Conservation (phyloP, 257 asterid genomes). For the Orobanche coerulescens region DNA sequence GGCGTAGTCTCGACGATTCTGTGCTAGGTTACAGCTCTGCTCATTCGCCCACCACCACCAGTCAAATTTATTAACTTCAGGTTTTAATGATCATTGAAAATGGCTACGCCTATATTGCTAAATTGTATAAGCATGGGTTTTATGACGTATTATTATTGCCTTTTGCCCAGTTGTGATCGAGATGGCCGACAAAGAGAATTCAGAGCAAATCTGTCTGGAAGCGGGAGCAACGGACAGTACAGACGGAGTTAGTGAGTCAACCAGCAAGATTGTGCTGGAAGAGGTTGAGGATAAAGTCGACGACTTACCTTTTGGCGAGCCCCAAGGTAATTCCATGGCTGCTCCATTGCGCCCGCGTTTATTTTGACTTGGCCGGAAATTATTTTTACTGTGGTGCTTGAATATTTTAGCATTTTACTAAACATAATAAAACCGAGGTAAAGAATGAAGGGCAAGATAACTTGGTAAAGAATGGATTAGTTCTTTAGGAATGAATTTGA, state of each 20-base stretch:
- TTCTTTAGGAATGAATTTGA: not conserved
- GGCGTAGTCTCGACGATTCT: no score
- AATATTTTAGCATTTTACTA: not conserved
- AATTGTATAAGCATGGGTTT: not conserved
- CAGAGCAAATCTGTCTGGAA: conserved; percentile 23
- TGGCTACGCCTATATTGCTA: no score
- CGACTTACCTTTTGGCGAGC: conserved; percentile 45
- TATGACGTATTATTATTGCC: conserved; percentile 6
- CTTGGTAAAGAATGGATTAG: not conserved
- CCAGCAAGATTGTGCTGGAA: conserved; percentile 29
- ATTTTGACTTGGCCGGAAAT: not conserved
- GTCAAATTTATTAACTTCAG: no score
- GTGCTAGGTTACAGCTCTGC: no score
- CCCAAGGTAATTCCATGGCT: conserved; percentile 36
- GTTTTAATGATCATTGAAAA: no score
- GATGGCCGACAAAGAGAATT: conserved; percentile 25
- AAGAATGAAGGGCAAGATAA: not conserved
- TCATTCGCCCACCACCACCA: no score
- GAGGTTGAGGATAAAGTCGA: conserved; percentile 50
- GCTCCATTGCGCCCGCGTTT: not conserved
- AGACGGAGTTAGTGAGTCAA: conserved; percentile 23
- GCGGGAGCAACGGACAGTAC: conserved; percentile 33
- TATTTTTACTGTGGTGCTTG: not conserved
- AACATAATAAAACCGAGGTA: not conserved
- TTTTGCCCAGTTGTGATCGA: conserved; percentile 27